phyloP scores from a whole-genome alignment of 768 basidiomycete species.

The Russula griseocarnosa region DNA sequence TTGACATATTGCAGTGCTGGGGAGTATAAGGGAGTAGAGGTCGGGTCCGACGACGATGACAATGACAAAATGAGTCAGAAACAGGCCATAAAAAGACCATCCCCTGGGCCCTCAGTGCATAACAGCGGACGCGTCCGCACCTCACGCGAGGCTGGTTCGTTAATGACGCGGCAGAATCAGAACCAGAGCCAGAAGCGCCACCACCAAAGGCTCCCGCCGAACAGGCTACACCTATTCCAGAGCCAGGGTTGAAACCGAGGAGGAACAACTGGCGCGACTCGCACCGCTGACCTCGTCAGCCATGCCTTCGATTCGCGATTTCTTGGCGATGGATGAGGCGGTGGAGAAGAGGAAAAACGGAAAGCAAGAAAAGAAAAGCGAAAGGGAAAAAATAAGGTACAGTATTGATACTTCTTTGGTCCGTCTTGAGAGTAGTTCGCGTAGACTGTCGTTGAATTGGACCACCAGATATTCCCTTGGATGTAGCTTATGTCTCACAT shows the following conservation, averaged over 20 bases:
- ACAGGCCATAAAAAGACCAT: background rate
- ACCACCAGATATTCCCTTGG: background rate
- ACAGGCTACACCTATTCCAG: conserved; percentile 33
- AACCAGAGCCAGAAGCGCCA: conserved; percentile 2
- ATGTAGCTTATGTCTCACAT: background rate
- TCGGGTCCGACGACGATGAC: conserved; percentile 42
- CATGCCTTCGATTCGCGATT: conserved; percentile 76
- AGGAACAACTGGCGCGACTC: conserved; percentile 51
- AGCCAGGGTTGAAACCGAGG: conserved; percentile 45
- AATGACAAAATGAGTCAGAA: background rate
- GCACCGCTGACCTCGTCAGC: conserved; percentile 75
- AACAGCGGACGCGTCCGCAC: background rate
- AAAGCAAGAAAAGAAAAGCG: conserved; percentile 75
- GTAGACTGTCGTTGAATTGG: background rate
- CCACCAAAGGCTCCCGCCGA: conserved; percentile 9
- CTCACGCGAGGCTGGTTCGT: conserved; percentile 20
- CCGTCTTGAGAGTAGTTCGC: background rate
- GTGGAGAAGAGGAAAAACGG: conserved; percentile 63
- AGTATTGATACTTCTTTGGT: conserved; percentile 26
- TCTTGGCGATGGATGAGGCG: conserved; percentile 73
- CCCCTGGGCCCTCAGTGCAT: background rate
- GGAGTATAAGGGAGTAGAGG: conserved; percentile 70
- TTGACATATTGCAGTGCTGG: conserved; percentile 89
- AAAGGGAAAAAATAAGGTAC: conserved; percentile 43
- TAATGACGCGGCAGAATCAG: conserved; percentile 5